These are phyloP conservation scores for Poterioochromonas sp. DNA, from an alignment of 352 stramenopile species.

Conservation along the genomic window DNA sequence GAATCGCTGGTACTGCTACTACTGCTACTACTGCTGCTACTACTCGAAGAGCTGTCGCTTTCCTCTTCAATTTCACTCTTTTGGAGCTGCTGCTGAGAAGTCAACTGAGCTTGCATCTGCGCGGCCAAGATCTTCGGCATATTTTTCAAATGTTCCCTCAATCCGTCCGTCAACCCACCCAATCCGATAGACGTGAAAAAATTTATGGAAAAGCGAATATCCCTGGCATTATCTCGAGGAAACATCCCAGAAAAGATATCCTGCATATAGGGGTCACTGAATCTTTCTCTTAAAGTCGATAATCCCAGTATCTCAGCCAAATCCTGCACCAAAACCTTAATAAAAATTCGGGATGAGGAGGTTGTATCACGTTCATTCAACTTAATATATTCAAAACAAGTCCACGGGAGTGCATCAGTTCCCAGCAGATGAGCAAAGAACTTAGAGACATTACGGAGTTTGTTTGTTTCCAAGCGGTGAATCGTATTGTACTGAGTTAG, in stretches of 20 bases:
- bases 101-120: not conserved
- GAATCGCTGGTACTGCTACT: constrained; percentile 39
- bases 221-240: constrained; percentile 87
- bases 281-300: constrained; percentile 83
- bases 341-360: constrained; percentile 95
- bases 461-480: constrained; percentile 96
- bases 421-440: constrained; percentile 96
- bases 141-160: constrained; percentile 86
- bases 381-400: constrained; percentile 86
- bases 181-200: constrained; percentile 98
- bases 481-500: constrained; percentile 85
- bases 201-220: constrained; percentile 98
- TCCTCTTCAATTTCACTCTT: not conserved
- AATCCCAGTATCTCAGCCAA: constrained; percentile 92
- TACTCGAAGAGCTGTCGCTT: constrained; percentile 33
- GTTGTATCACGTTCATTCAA: constrained; percentile 98
- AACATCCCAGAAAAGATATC: constrained; percentile 86
- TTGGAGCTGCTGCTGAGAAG: not conserved
- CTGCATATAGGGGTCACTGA: constrained; percentile 76
- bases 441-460: constrained; percentile 95
- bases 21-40: constrained; percentile 40
- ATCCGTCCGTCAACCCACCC: constrained; percentile 87
- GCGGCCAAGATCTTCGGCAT: constrained; percentile 43
- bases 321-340: constrained; percentile 97
- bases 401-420: constrained; percentile 95